Evolutionary conservation across 805 yeast species (phyloP).

Genomic region (Cyberlindnera xishuangbannaensis): DNA sequence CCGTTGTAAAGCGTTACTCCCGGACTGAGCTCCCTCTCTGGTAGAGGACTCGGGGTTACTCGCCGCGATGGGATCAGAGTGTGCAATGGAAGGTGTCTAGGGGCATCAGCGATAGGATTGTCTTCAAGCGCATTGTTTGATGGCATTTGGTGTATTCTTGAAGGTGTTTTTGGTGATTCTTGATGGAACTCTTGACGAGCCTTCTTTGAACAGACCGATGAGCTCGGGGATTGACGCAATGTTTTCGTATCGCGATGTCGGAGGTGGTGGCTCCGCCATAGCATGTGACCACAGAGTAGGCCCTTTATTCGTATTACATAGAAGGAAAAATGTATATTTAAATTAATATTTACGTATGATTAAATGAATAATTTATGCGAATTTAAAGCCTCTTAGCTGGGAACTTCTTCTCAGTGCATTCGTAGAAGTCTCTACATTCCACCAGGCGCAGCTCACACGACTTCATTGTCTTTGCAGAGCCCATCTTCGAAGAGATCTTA

Average conservation of each 20-base stretch:
- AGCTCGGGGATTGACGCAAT: background rate
- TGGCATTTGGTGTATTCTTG: conserved; percentile 9
- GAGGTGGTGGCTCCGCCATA: no score
- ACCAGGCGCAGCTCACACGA: conserved; percentile 67
- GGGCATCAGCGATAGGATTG: conserved; percentile 14
- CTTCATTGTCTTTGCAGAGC: conserved; percentile 56
- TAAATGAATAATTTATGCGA: no score
- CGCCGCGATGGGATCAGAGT: conserved; percentile 17
- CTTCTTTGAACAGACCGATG: background rate
- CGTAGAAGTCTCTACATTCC: conserved; percentile 42
- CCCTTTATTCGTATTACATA: no score
- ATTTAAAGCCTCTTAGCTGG: conserved; percentile 1
- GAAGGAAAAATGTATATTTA: no score
- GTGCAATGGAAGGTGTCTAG: conserved; percentile 12
- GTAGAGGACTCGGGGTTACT: conserved; percentile 15
- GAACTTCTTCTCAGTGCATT: conserved; percentile 12
- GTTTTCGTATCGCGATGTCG: background rate
- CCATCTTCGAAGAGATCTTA: conserved; percentile 43
- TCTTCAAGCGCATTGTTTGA: conserved; percentile 16
- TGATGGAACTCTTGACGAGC: no score
- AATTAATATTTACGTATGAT: no score
- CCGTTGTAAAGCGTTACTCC: no score
- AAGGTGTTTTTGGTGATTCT: no score
- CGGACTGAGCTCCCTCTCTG: conserved; percentile 1
- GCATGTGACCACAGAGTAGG: no score